Conservation (phyloP, 176 grass and related monocot species). For the Cenchrus fungigraminus region DNA sequence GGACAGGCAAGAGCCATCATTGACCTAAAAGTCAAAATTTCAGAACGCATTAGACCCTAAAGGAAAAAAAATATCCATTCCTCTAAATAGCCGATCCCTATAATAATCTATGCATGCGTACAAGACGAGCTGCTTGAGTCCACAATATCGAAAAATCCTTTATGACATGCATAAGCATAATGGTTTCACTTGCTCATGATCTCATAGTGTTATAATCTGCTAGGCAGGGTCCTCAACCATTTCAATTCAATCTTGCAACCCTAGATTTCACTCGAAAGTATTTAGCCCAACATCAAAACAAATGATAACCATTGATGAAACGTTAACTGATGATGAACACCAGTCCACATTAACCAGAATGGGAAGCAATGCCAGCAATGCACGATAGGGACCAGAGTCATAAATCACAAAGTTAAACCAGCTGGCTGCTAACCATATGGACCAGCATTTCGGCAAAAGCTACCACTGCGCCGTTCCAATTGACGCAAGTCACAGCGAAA, state of each 20-base stretch:
- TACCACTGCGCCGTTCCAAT: too few species aligned
- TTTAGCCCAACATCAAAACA: neutral
- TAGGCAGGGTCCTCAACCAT: neutral
- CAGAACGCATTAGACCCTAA: slow-evolving; percentile 5
- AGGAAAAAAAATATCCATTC: neutral
- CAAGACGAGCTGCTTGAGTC: neutral
- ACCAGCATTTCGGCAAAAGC: slow-evolving; percentile 16
- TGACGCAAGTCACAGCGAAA: neutral
- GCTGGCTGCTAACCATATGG: neutral
- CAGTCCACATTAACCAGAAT: neutral
- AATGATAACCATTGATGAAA: neutral
- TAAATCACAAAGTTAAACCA: neutral
- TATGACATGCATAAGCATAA: neutral
- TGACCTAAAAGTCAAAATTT: slow-evolving; percentile 66
- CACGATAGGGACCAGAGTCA: neutral
- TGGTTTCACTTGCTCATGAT: neutral
- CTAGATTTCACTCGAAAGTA: neutral
- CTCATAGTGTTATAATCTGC: neutral
- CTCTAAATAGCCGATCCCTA: neutral
- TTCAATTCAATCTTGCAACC: neutral
- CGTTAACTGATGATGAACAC: neutral
- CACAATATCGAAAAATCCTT: neutral
- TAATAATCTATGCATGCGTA: neutral
- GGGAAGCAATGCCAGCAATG: neutral
- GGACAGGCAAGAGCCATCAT: slow-evolving; percentile 97